These are phyloP conservation scores for Bolboschoenus planiculmis DNA, from an alignment of 176 grass and related monocot species.

Conservation along the genomic window DNA sequence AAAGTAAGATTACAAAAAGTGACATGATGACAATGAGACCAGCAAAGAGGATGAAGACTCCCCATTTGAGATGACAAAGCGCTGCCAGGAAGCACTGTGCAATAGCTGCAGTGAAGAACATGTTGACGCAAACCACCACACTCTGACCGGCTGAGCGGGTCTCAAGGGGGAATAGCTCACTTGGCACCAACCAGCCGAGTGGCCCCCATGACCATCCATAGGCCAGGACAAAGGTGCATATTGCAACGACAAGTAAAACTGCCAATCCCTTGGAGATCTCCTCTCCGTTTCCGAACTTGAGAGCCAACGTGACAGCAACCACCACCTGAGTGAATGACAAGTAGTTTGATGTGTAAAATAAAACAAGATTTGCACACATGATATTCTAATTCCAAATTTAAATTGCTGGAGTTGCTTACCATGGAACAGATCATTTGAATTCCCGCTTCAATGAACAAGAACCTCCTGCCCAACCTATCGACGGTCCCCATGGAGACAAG, in stretches of 20 bases:
- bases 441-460: slow-evolving; percentile 89
- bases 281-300: slow-evolving; percentile 60
- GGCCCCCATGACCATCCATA: slow-evolving; percentile 96
- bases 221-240: slow-evolving; percentile 78
- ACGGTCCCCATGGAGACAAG: slow-evolving; percentile 69
- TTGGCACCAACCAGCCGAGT: slow-evolving; percentile 83
- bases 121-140: slow-evolving; percentile 19
- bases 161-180: slow-evolving; percentile 55
- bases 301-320: slow-evolving; percentile 48
- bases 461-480: slow-evolving; percentile 59
- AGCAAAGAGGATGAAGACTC: slow-evolving; percentile 27
- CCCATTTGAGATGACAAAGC: slow-evolving; percentile 29
- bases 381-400: neutral
- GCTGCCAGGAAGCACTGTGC: slow-evolving; percentile 30
- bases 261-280: slow-evolving; percentile 51
- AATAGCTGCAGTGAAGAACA: slow-evolving; percentile 31
- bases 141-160: slow-evolving; percentile 34
- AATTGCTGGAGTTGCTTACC: slow-evolving; percentile 27
- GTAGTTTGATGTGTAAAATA: neutral
- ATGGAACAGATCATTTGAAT: slow-evolving; percentile 76
- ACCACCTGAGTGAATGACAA: slow-evolving; percentile 36
- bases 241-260: slow-evolving; percentile 56
- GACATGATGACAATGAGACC: slow-evolving; percentile 79
- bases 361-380: neutral
- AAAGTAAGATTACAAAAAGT: slow-evolving; percentile 65